Conservation (phyloP, 805 yeast species). For the Sugiyamaella smithiae region DNA sequence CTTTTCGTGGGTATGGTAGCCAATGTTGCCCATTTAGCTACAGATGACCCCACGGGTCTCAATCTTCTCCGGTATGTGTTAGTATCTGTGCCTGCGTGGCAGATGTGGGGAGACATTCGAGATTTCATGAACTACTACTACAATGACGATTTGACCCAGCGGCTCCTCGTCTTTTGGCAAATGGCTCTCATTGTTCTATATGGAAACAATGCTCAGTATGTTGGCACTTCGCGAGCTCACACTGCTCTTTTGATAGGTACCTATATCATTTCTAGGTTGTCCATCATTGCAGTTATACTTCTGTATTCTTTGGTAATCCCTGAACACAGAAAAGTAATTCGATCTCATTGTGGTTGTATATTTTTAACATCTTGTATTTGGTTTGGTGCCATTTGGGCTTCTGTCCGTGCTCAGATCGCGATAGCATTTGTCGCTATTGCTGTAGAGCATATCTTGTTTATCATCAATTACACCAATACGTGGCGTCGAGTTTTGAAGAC, state of each 20-base stretch:
- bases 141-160: constrained; percentile 57
- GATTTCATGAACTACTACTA: constrained; percentile 64
- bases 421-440: constrained; percentile 41
- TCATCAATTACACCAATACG: constrained; percentile 35
- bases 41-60: constrained; percentile 48
- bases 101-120: constrained; percentile 62
- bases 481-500: constrained; percentile 43
- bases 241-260: constrained; percentile 46
- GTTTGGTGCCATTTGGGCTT: constrained; percentile 51
- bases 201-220: constrained; percentile 46
- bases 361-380: constrained; percentile 42
- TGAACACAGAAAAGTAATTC: constrained; percentile 48
- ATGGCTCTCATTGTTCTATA: constrained; percentile 48
- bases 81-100: constrained; percentile 58
- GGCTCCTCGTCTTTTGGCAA: constrained; percentile 51
- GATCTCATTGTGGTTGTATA: constrained; percentile 38
- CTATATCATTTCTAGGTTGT: constrained; percentile 47
- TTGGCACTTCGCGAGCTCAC: constrained; percentile 38
- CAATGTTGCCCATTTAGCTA: constrained; percentile 53
- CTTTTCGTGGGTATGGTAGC: constrained; percentile 64
- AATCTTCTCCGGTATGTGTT: constrained; percentile 48
- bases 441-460: constrained; percentile 38
- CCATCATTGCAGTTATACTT: constrained; percentile 35
- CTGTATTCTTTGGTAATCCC: constrained; percentile 45
- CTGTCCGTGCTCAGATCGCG: constrained; percentile 46